phyloP scores from a whole-genome alignment of 768 basidiomycete species.

The Psilocybe tampanensis region DNA sequence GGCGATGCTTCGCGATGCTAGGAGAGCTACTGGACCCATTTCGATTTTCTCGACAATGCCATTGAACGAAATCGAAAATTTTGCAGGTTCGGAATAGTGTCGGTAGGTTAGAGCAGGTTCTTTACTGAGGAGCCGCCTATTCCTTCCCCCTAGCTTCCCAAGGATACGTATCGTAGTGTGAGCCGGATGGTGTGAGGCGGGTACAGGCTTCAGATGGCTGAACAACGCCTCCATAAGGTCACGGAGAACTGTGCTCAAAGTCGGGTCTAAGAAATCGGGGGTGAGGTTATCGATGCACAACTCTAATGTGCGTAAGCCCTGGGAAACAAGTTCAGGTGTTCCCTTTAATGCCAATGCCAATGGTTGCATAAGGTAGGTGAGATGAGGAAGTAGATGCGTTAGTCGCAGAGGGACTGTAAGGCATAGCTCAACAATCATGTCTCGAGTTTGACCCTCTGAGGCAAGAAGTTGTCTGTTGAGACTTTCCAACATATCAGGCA shows the following conservation, averaged over 20 bases:
- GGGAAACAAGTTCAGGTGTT: constrained; percentile 86
- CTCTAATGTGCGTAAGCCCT: constrained; percentile 94
- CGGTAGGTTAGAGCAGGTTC: constrained; percentile 77
- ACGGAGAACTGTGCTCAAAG: constrained; percentile 86
- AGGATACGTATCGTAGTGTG: constrained; percentile 96
- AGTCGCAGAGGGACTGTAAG: constrained; percentile 95
- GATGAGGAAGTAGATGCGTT: constrained; percentile 93
- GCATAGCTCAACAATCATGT: constrained; percentile 96
- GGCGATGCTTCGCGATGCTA: constrained; percentile 66
- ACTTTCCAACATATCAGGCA: constrained; percentile 97
- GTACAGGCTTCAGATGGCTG: constrained; percentile 86
- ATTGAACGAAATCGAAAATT: constrained; percentile 72
- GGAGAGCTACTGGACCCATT: constrained; percentile 60
- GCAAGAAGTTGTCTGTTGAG: constrained; percentile 88
- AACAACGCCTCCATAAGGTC: constrained; percentile 96
- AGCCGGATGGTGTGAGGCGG: constrained; percentile 85
- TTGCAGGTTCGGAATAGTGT: constrained; percentile 70
- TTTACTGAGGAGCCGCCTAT: constrained; percentile 81
- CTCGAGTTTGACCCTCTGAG: constrained; percentile 79
- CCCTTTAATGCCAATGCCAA: constrained; percentile 89
- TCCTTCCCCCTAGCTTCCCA: constrained; percentile 94
- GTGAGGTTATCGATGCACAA: constrained; percentile 99
- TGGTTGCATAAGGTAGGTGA: constrained; percentile 95
- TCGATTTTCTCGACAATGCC: constrained; percentile 66
- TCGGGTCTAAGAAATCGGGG: constrained; percentile 96